phyloP scores from a whole-genome alignment of 768 basidiomycete species.

The Tulasnella sp. region DNA sequence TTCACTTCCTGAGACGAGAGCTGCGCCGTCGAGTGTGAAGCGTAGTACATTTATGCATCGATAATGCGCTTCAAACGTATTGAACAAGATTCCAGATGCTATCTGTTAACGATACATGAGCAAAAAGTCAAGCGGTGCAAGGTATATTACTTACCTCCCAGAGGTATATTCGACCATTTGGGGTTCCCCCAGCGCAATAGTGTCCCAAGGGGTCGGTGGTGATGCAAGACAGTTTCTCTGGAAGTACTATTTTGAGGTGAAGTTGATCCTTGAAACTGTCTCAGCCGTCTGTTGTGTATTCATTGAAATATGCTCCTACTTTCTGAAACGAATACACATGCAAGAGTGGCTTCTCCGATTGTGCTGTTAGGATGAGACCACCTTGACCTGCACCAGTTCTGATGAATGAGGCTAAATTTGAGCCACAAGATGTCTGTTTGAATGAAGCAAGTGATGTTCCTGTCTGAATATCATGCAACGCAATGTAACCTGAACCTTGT shows the following conservation, averaged over 20 bases:
- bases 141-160: constrained; percentile 73
- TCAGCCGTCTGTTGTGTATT: constrained; percentile 1
- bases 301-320: constrained; percentile 30
- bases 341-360: constrained; percentile 76
- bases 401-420: constrained; percentile 55
- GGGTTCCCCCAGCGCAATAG: constrained; percentile 79
- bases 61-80: constrained; percentile 93
- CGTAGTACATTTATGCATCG: constrained; percentile 69
- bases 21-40: constrained; percentile 71
- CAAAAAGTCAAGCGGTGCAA: constrained; percentile 15
- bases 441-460: constrained; percentile 67
- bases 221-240: constrained; percentile 78
- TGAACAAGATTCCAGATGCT: constrained; percentile 84
- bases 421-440: constrained; percentile 62
- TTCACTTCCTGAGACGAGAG: constrained; percentile 75
- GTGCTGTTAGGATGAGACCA: constrained; percentile 71
- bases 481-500: constrained; percentile 48
- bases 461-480: constrained; percentile 71
- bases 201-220: constrained; percentile 56
- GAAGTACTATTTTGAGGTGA: constrained; percentile 68
- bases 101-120: constrained; percentile 36
- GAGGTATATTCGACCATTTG: constrained; percentile 78
- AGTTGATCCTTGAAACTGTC: constrained; percentile 66
- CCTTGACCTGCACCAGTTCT: constrained; percentile 60
- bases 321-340: constrained; percentile 93